Evolutionary conservation across 495 filamentous ascomycete genomes (phyloP).

Genomic region (Lasiosphaeria miniovina): DNA sequence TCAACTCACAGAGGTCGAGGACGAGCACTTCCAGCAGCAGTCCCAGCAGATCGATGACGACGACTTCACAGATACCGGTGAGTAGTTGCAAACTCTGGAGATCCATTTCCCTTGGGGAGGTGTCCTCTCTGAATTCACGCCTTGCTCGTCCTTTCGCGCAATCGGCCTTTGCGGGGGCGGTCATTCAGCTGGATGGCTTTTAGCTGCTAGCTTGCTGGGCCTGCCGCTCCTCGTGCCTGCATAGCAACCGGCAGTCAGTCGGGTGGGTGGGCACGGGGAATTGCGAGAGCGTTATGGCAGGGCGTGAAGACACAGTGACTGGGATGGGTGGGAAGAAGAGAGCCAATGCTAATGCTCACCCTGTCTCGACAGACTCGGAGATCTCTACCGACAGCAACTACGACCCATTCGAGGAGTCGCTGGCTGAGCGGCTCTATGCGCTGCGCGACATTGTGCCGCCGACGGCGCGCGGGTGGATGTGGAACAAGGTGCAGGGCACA

Average conservation of each 20-base stretch:
- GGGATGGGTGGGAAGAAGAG: too few species aligned
- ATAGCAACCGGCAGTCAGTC: not conserved
- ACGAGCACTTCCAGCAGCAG: slow-evolving; percentile 84
- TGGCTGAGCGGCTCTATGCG: slow-evolving; percentile 78
- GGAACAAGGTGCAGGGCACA: slow-evolving; percentile 54
- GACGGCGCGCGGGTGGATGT: slow-evolving; percentile 67
- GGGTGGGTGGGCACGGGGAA: too few species aligned
- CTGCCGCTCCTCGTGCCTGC: not conserved
- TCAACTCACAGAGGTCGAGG: slow-evolving; percentile 90
- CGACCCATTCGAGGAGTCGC: slow-evolving; percentile 54
- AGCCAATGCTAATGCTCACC: not conserved
- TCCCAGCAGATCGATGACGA: slow-evolving; percentile 69
- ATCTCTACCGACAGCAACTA: slow-evolving; percentile 58
- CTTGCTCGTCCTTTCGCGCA: not conserved
- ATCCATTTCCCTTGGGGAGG: too few species aligned
- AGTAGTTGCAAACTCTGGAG: slow-evolving; percentile 19
- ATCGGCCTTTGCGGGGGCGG: not conserved
- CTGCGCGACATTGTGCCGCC: slow-evolving; percentile 91
- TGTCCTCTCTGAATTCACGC: not conserved
- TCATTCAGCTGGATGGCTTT: not conserved
- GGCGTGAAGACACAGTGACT: too few species aligned
- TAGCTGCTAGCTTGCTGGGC: not conserved
- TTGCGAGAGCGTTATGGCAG: too few species aligned
- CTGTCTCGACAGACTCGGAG: slow-evolving; percentile 53
- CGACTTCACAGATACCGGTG: slow-evolving; percentile 87